phyloP scores from a whole-genome alignment of 148 eudicot species.

The Amaranthus cruentus region DNA sequence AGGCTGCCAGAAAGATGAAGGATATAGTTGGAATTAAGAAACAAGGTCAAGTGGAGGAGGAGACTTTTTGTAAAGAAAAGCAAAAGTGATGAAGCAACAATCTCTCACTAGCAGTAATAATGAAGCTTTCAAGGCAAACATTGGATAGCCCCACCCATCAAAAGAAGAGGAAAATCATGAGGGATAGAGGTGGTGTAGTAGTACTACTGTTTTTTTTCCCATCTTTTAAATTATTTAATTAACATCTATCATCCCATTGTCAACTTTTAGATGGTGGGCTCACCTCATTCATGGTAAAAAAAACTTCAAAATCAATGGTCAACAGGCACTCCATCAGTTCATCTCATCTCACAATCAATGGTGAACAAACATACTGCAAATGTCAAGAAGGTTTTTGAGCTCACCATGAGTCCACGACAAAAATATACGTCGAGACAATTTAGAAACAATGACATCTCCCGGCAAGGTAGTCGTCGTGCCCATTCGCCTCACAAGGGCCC shows the following conservation, averaged over 20 bases:
- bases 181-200: not conserved
- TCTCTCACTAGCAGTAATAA: constrained; percentile 15
- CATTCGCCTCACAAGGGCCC: too few relatives aligned
- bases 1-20: constrained; percentile 28
- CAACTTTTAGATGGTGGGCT: constrained; percentile 21
- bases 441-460: too few relatives aligned
- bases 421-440: too few relatives aligned
- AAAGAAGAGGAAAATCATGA: constrained; percentile 32
- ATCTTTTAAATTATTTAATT: not conserved
- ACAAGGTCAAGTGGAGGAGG: constrained; percentile 5
- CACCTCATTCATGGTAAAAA: constrained; percentile 19
- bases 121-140: constrained; percentile 36
- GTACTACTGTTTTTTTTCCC: constrained; percentile 9
- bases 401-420: too few relatives aligned
- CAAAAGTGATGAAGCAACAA: constrained; percentile 29
- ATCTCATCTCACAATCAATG: too few relatives aligned
- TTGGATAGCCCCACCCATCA: constrained; percentile 23
- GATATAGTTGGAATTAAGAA: constrained; percentile 16
- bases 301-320: constrained; percentile 33
- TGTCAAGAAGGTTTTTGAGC: too few relatives aligned
- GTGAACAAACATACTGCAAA: too few relatives aligned
- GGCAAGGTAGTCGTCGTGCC: too few relatives aligned
- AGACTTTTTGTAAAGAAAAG: constrained; percentile 12
- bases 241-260: not conserved
- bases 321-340: constrained; percentile 21